Evolutionary conservation across 768 basidiomycete genomes (phyloP).

Genomic region (Termitomyces sp.): DNA sequence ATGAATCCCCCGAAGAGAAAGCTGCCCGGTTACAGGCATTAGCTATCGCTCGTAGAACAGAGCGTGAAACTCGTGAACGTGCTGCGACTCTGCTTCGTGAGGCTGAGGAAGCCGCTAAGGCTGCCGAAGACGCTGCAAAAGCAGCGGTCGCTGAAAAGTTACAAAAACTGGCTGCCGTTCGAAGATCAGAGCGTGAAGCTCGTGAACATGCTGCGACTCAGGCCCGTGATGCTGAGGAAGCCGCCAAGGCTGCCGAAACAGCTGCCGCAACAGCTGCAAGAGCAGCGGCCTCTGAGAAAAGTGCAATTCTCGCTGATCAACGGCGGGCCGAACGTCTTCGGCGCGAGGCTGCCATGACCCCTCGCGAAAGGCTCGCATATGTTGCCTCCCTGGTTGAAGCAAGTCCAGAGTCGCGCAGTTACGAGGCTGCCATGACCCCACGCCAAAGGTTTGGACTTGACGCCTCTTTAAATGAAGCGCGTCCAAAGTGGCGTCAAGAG

Average conservation of each 20-base stretch:
- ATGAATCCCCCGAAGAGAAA: background rate
- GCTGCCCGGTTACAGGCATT: background rate
- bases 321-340: constrained; percentile 17
- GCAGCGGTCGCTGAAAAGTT: background rate
- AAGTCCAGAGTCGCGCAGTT: constrained; percentile 4
- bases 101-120: background rate
- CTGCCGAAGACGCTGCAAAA: constrained; percentile 1
- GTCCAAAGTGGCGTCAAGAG: no score
- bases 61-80: constrained; percentile 3
- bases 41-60: background rate
- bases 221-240: background rate
- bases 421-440: constrained; percentile 7
- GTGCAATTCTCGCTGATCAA: constrained; percentile 11
- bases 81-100: background rate
- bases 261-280: background rate
- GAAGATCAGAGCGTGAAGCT: constrained; percentile 1
- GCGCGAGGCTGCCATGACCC: constrained; percentile 9
- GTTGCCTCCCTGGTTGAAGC: background rate
- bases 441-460: background rate
- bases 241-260: background rate
- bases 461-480: background rate
- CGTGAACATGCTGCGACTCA: background rate
- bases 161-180: background rate
- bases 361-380: background rate
- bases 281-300: background rate